A percentile compares a stretch with the other conserved stretches of the same genome.
These are phyloP conservation scores for Aspergillus pseudoviridinutans DNA, from an alignment of 2,329 filamentous ascomycete genomes.

Conservation along the genomic window DNA sequence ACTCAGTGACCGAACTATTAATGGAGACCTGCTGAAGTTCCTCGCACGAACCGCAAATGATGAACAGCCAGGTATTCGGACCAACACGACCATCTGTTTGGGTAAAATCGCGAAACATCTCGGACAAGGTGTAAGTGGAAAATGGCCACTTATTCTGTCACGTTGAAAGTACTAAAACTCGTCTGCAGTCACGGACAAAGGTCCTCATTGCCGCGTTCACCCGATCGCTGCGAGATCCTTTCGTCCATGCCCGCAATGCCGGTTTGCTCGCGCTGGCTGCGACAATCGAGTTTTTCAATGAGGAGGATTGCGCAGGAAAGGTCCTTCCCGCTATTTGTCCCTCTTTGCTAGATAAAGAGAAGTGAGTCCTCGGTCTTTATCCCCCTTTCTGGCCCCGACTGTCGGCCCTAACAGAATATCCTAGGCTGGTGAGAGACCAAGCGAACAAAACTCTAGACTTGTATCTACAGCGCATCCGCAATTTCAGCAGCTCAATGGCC, in stretches of 20 bases:
- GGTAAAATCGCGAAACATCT: constrained; percentile 94
- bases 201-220: constrained; percentile 91
- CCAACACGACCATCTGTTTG: constrained; percentile 95
- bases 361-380: constrained; percentile 41
- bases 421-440: constrained; percentile 75
- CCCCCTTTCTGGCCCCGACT: not conserved
- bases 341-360: constrained; percentile 88
- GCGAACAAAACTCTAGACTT: constrained; percentile 83
- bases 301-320: constrained; percentile 82
- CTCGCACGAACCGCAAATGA: constrained; percentile 96
- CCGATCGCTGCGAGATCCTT: constrained; percentile 84
- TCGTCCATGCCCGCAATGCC: constrained; percentile 89
- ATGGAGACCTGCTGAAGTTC: constrained; percentile 85
- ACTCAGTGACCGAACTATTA: constrained; percentile 86
- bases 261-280: constrained; percentile 80
- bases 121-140: constrained; percentile 53
- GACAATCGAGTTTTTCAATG: constrained; percentile 78
- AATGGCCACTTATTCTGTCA: not conserved
- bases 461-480: constrained; percentile 78
- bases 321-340: constrained; percentile 82
- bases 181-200: constrained; percentile 67
- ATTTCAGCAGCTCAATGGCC: constrained; percentile 71
- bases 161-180: constrained; percentile 21
- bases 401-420: constrained; percentile 3
- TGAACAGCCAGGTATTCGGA: constrained; percentile 93